Evolutionary conservation across 257 asterid species (phyloP).

Genomic region (Gynochthodes officinalis): DNA sequence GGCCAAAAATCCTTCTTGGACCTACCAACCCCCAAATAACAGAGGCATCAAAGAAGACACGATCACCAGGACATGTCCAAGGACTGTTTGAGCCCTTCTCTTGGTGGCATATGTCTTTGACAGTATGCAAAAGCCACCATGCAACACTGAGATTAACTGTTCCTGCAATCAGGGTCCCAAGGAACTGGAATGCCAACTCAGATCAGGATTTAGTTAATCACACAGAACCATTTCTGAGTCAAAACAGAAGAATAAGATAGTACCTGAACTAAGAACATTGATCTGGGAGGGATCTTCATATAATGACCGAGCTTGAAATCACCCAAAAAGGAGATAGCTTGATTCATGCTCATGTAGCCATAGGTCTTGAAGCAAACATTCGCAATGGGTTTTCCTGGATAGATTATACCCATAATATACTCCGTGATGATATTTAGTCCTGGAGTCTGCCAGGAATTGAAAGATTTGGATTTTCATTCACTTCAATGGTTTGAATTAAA

Average conservation of each 20-base stretch:
- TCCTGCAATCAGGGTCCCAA: constrained; percentile 43
- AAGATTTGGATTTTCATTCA: neutral
- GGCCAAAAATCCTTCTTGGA: constrained; percentile 54
- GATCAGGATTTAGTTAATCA: neutral
- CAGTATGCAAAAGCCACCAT: constrained; percentile 37
- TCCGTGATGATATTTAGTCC: constrained; percentile 76
- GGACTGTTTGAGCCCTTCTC: constrained; percentile 45
- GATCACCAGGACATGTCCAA: constrained; percentile 67
- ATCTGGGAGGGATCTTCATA: constrained; percentile 78
- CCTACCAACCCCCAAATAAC: constrained; percentile 73
- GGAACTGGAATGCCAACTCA: constrained; percentile 20
- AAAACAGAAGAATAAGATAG: no score
- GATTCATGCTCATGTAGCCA: constrained; percentile 75
- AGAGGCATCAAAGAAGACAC: constrained; percentile 60
- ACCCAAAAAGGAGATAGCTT: constrained; percentile 63
- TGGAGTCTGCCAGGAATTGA: constrained; percentile 39
- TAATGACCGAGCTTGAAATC: constrained; percentile 88
- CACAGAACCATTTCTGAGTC: no score
- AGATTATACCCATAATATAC: constrained; percentile 50
- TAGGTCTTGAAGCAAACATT: constrained; percentile 80
- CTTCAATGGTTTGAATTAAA: no score
- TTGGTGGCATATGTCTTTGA: constrained; percentile 38
- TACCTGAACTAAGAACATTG: constrained; percentile 90
- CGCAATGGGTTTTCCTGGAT: constrained; percentile 80
- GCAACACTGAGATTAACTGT: constrained; percentile 31